A percentile compares a stretch with the other conserved stretches of the same genome.
Conservation (phyloP, 2,329 filamentous ascomycete species). For the Tolypocladium amazonense region DNA sequence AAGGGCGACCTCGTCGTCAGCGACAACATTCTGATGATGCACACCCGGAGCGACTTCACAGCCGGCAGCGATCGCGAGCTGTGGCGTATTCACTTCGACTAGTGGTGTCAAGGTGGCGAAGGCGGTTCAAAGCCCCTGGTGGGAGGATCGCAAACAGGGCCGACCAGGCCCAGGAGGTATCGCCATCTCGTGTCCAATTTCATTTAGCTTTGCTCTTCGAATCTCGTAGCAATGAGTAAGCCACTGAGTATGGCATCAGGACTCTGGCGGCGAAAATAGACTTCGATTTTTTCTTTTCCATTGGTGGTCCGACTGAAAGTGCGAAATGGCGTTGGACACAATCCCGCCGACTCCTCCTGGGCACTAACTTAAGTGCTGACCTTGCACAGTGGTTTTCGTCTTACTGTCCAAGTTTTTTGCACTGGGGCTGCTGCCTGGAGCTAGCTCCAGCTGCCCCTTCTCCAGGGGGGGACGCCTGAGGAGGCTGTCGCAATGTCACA, state of each 20-base stretch:
- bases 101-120: neutral
- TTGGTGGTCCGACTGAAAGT: too few relatives aligned
- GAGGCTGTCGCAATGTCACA: too few relatives aligned
- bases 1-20: constrained; percentile 42
- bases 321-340: too few relatives aligned
- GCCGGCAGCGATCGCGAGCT: constrained; percentile 33
- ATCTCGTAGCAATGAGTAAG: neutral
- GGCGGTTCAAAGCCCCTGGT: neutral
- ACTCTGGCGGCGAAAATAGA: neutral
- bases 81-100: constrained; percentile 42
- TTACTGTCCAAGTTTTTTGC: too few relatives aligned
- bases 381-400: neutral
- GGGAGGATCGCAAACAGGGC: neutral
- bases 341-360: too few relatives aligned
- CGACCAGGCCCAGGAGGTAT: neutral
- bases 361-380: too few relatives aligned
- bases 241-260: neutral
- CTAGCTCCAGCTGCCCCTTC: too few relatives aligned
- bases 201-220: neutral
- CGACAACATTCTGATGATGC: constrained; percentile 40
- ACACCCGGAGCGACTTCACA: constrained; percentile 35
- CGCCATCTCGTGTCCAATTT: neutral
- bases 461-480: neutral
- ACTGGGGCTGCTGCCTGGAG: neutral
- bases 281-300: neutral